Percentiles rank a stretch among this genome's conserved stretches.
Evolutionary conservation across 176 grass and related monocot genomes (phyloP).

Genomic region (Guadua angustifolia): DNA sequence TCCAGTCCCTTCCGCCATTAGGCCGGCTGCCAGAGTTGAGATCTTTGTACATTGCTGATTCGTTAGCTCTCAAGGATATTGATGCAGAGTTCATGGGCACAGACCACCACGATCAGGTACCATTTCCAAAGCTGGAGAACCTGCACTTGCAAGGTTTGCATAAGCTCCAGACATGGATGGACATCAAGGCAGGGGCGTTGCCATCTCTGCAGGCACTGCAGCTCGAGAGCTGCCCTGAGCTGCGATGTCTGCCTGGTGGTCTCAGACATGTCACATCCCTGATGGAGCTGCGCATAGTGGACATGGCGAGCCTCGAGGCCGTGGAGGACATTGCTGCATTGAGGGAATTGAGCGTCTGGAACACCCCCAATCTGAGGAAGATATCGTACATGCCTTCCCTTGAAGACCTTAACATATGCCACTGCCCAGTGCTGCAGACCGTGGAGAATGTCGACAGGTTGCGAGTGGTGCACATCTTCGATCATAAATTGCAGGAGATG

Average conservation of each 20-base stretch:
- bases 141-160: slow-evolving; percentile 61
- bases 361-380: slow-evolving; percentile 58
- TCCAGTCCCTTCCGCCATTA: slow-evolving; percentile 57
- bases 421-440: slow-evolving; percentile 53
- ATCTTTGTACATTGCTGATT: slow-evolving; percentile 61
- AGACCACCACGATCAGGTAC: slow-evolving; percentile 46
- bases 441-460: slow-evolving; percentile 51
- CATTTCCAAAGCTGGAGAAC: slow-evolving; percentile 71
- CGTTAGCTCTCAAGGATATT: slow-evolving; percentile 45
- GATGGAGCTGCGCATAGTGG: slow-evolving; percentile 56
- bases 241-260: slow-evolving; percentile 58
- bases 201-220: slow-evolving; percentile 68
- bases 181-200: slow-evolving; percentile 47
- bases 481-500: slow-evolving; percentile 63
- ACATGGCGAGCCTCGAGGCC: slow-evolving; percentile 55
- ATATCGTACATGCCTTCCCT: slow-evolving; percentile 65
- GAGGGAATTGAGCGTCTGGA: slow-evolving; percentile 64
- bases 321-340: slow-evolving; percentile 56
- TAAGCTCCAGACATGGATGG: slow-evolving; percentile 62
- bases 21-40: slow-evolving; percentile 63
- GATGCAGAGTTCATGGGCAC: slow-evolving; percentile 53
- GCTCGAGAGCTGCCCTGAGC: slow-evolving; percentile 67
- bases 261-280: slow-evolving; percentile 52
- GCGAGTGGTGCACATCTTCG: slow-evolving; percentile 57
- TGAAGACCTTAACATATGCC: slow-evolving; percentile 64